A percentile compares a stretch with the other conserved stretches of the same genome.
Conservation (phyloP, 108 stramenopile genomes). For the Stephanodiscus minutulus region DNA sequence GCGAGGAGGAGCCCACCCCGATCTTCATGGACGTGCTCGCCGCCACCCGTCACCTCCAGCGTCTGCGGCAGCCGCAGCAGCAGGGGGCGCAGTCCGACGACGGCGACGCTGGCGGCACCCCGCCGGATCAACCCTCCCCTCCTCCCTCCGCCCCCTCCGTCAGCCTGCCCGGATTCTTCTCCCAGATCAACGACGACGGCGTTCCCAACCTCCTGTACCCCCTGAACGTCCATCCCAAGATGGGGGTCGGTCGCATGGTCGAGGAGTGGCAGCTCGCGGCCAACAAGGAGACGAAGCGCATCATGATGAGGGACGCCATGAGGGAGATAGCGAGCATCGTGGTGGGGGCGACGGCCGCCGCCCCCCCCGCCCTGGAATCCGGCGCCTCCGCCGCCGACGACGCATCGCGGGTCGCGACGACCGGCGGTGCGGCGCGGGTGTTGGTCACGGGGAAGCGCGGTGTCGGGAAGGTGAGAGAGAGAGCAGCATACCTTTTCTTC, state of each 20-base stretch:
- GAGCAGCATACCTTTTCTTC: background rate
- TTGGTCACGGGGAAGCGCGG: constrained; percentile 69
- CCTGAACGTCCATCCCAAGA: constrained; percentile 58
- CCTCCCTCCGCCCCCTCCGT: background rate
- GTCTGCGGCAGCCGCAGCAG: background rate
- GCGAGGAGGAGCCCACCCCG: constrained; percentile 51
- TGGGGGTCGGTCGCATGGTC: constrained; percentile 75
- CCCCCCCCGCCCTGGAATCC: background rate
- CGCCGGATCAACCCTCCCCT: background rate
- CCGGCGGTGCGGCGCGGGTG: constrained; percentile 50
- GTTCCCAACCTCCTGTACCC: constrained; percentile 71
- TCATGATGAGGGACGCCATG: constrained; percentile 68
- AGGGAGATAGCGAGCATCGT: constrained; percentile 49
- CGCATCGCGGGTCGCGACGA: constrained; percentile 10
- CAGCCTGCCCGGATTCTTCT: constrained; percentile 28
- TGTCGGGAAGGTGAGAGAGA: constrained; percentile 75
- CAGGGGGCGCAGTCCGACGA: background rate
- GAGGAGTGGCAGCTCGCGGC: constrained; percentile 85
- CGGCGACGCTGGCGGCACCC: background rate
- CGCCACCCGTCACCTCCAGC: constrained; percentile 4
- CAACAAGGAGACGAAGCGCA: constrained; percentile 70
- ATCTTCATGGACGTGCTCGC: constrained; percentile 76
- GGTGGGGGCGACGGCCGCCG: constrained; percentile 11
- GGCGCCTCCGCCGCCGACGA: background rate
- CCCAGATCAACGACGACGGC: constrained; percentile 36